phyloP scores from a whole-genome alignment of 305 asterid species.

The Fraxinus greggii region DNA sequence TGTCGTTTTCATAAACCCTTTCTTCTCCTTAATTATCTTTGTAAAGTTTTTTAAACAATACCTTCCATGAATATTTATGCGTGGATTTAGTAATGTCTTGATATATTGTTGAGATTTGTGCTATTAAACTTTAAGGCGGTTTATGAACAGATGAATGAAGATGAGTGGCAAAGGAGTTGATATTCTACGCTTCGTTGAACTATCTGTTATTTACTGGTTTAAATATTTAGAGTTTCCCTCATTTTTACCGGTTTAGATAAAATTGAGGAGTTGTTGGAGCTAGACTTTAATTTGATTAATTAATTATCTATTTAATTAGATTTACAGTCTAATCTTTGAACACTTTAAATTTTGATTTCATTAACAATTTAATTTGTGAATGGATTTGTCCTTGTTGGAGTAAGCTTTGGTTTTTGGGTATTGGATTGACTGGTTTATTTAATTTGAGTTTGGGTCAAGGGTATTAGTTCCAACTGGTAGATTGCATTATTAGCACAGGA shows the following conservation, averaged over 20 bases:
- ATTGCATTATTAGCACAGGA: neutral
- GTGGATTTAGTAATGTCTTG: slow-evolving; percentile 9
- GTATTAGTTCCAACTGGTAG: slow-evolving; percentile 2
- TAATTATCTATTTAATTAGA: neutral
- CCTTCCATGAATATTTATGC: neutral
- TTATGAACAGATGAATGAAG: neutral
- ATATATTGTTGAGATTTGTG: neutral
- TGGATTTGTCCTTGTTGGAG: neutral
- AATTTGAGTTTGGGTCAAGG: neutral
- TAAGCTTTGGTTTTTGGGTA: neutral
- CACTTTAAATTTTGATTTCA: slow-evolving; percentile 9
- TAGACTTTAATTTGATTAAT: slow-evolving; percentile 6
- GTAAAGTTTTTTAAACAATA: neutral
- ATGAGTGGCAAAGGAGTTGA: neutral
- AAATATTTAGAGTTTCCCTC: neutral
- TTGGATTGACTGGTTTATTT: neutral
- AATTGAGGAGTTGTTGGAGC: neutral
- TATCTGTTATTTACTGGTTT: neutral
- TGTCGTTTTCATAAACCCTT: slow-evolving; percentile 40
- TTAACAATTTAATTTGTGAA: slow-evolving; percentile 8
- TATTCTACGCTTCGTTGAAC: neutral
- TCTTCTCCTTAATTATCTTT: neutral
- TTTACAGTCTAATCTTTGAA: neutral
- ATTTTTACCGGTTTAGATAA: neutral
- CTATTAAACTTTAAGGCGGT: too few relatives aligned